Conservation (phyloP, 352 stramenopile genomes). For the Pythium oligandrum region DNA sequence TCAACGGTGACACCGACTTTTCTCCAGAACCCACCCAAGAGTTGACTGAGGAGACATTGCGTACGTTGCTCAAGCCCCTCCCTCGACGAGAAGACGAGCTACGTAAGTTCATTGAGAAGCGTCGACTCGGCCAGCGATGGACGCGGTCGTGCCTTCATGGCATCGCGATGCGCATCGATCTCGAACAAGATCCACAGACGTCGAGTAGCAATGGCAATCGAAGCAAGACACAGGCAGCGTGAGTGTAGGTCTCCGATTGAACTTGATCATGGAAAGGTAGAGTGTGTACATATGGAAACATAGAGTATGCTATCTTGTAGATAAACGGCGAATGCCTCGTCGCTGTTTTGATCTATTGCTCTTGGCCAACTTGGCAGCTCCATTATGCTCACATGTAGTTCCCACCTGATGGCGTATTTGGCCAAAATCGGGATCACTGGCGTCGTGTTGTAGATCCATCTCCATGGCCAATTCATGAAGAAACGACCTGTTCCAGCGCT, state of each 20-base stretch:
- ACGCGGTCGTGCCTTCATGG: background rate
- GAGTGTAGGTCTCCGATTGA: no score
- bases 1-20: background rate
- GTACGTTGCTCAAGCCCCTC: background rate
- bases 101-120: background rate
- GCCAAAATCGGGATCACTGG: no score
- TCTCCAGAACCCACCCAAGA: background rate
- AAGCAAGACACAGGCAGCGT: no score
- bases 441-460: constrained; percentile 21
- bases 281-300: no score
- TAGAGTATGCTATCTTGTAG: no score
- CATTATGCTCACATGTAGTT: no score
- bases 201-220: no score
- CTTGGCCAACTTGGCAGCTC: no score
- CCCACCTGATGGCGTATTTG: no score
- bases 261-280: no score
- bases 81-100: background rate
- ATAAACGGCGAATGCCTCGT: no score
- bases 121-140: background rate
- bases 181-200: background rate
- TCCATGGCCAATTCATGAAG: background rate
- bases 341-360: no score
- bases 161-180: background rate
- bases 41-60: background rate
- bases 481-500: background rate